Percentiles rank a stretch among this genome's conserved stretches.
phyloP scores from a whole-genome alignment of 306 rosid species.

The Citrullus amarus region DNA sequence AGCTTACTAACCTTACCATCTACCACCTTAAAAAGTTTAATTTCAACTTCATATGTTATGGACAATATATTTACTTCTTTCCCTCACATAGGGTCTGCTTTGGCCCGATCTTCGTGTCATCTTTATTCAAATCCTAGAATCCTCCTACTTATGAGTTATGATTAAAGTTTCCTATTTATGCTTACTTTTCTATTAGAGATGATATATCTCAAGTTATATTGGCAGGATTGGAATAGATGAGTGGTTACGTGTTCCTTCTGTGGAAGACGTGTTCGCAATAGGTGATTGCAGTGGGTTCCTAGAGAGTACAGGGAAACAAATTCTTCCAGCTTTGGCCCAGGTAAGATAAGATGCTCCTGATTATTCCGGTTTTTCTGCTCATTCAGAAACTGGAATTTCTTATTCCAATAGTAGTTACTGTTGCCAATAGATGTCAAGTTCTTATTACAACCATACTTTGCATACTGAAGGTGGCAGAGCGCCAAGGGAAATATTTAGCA shows the following conservation, averaged over 20 bases:
- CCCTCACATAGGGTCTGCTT: neutral
- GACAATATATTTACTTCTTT: neutral
- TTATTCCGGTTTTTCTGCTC: neutral
- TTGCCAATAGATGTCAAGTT: neutral
- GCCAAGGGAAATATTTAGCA: constrained; percentile 81
- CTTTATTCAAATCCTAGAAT: neutral
- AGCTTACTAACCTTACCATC: neutral
- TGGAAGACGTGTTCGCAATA: constrained; percentile 66
- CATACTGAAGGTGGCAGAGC: constrained; percentile 75
- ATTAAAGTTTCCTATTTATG: neutral
- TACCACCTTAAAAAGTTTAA: neutral
- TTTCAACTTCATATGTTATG: neutral
- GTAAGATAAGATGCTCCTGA: constrained; percentile 20
- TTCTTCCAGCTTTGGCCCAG: constrained; percentile 93
- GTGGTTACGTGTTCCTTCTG: constrained; percentile 76
- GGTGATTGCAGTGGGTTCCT: constrained; percentile 94
- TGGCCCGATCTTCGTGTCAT: neutral
- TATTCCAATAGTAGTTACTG: neutral
- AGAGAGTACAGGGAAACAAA: constrained; percentile 76
- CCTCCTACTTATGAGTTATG: neutral
- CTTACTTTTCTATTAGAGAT: neutral
- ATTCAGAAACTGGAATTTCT: neutral
- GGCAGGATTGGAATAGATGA: constrained; percentile 87
- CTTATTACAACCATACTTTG: neutral
- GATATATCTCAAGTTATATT: neutral